A percentile compares a stretch with the other conserved stretches of the same genome.
Evolutionary conservation across 495 filamentous ascomycete species (phyloP).

Genomic region (Aspergillus olivimuriae): DNA sequence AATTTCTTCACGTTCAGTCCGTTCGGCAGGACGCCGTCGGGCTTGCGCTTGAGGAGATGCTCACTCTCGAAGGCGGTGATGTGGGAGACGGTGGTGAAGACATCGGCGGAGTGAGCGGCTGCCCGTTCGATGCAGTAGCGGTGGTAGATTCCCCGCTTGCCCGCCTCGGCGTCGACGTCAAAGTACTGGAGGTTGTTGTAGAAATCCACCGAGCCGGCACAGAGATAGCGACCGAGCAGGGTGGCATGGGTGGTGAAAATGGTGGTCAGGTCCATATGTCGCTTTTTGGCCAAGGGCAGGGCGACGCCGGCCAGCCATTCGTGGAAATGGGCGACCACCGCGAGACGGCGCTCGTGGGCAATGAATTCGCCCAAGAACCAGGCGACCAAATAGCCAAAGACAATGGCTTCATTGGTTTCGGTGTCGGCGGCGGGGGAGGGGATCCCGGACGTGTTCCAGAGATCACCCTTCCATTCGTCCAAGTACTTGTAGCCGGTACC

Average conservation of each 20-base stretch:
- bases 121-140: conserved; percentile 96
- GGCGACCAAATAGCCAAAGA: conserved; percentile 94
- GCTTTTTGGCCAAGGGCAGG: conserved; percentile 82
- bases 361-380: conserved; percentile 99
- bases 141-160: conserved; percentile 97
- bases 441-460: conserved; percentile 91
- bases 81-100: conserved; percentile 97
- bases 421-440: conserved; percentile 84
- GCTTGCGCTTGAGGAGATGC: conserved; percentile 95
- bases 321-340: conserved; percentile 96
- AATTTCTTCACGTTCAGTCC: conserved; percentile 99
- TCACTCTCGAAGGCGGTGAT: conserved; percentile 98
- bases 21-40: conserved; percentile 92
- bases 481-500: conserved; percentile 84
- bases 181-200: conserved; percentile 99
- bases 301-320: conserved; percentile 99
- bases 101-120: conserved; percentile 83
- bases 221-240: conserved; percentile 89
- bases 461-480: conserved; percentile 95
- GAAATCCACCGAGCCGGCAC: conserved; percentile 95
- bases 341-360: conserved; percentile 79
- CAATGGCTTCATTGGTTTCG: conserved; percentile 95
- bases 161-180: conserved; percentile 93
- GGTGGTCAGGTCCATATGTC: conserved; percentile 92
- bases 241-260: conserved; percentile 99